phyloP scores from a whole-genome alignment of 2,329 filamentous ascomycete species.

The Talaromyces pinophilus region DNA sequence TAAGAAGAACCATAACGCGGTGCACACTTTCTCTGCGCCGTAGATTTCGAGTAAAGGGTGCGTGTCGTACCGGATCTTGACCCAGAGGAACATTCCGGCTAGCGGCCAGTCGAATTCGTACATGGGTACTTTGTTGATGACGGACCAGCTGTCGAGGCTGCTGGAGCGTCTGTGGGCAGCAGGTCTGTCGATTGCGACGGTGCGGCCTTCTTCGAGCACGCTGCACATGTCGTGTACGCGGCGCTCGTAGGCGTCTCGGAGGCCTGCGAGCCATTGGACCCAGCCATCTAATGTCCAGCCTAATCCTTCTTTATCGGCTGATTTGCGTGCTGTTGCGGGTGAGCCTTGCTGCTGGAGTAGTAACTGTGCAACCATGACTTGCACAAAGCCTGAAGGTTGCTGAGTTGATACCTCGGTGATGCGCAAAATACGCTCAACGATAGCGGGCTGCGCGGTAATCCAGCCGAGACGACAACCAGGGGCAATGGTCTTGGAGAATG shows the following conservation, averaged over 20 bases:
- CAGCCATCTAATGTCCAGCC: conserved; percentile 82
- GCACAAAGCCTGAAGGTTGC: conserved; percentile 86
- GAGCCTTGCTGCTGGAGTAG: conserved; percentile 66
- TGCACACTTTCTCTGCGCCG: conserved; percentile 58
- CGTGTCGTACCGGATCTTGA: conserved; percentile 68
- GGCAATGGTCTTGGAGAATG: conserved; percentile 89
- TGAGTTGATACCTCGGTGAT: conserved; percentile 78
- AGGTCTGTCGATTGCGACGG: conserved; percentile 60
- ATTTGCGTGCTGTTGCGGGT: conserved; percentile 47
- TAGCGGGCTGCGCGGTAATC: conserved; percentile 78
- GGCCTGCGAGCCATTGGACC: conserved; percentile 86
- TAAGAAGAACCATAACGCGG: conserved; percentile 70
- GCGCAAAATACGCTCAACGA: conserved; percentile 72
- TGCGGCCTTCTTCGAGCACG: conserved; percentile 68
- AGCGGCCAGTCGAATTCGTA: conserved; percentile 78
- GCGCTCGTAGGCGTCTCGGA: conserved; percentile 79
- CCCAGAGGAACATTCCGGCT: conserved; percentile 91
- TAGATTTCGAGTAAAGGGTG: conserved; percentile 68
- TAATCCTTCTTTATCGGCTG: conserved; percentile 53
- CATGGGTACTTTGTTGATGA: conserved; percentile 72
- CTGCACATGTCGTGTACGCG: conserved; percentile 80
- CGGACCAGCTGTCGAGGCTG: conserved; percentile 65
- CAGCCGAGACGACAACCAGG: conserved; percentile 88
- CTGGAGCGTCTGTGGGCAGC: conserved; percentile 39
- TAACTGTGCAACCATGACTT: conserved; percentile 75